Base-by-base conservation (phyloP, 345 rosid genomes). In the Acer yangbiense region DNA sequence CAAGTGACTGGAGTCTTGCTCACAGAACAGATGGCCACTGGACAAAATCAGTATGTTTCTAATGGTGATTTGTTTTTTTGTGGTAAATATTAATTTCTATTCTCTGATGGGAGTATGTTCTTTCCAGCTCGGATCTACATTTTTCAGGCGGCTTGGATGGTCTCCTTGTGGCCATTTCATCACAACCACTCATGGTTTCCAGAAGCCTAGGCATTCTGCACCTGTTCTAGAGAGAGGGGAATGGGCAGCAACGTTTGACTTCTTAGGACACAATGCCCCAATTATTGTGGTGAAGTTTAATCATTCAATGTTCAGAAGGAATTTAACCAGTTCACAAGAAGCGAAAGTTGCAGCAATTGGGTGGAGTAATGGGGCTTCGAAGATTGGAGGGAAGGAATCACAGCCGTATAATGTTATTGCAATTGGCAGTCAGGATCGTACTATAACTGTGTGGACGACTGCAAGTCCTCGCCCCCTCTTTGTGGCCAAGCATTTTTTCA, bases 191-290 rank as follows among this genome's bases (percentile, higher is more conserved):
- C 98, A 97, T 73, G 99, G 99, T 79, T 97, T 83, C 88, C 99
- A 97, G 87, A 97, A 94, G 85, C 99, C 99, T n/a, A 93, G 95
- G 90, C 99, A 97, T 88, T 97, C 99, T 81, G 99, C 98, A 65
- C 99, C 99, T 39, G 99, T 97, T 84, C 87, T 97, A 18, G 98
- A 94, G 84, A 90, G 99, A 84, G 99, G 98, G 62, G 98, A 97
- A 81, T 97, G 99, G 99, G 92, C 97, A 68, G 99, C 93, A 48
- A 89, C 97, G 57, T 97, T 93, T 74, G 99, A 97, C 85, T 97
- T 97, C 89, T 79, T 97, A 79, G 99, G 99, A 46, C 99, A 96
- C 79, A 94, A 92, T 91, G 98, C 98, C 68, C 99, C 99, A 66
- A 75, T 97, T 67, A 94, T 94, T 77, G 98, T 94, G 52, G 99